Evolutionary conservation across 768 basidiomycete genomes (phyloP).

Genomic region (Pleurotus sapidus): DNA sequence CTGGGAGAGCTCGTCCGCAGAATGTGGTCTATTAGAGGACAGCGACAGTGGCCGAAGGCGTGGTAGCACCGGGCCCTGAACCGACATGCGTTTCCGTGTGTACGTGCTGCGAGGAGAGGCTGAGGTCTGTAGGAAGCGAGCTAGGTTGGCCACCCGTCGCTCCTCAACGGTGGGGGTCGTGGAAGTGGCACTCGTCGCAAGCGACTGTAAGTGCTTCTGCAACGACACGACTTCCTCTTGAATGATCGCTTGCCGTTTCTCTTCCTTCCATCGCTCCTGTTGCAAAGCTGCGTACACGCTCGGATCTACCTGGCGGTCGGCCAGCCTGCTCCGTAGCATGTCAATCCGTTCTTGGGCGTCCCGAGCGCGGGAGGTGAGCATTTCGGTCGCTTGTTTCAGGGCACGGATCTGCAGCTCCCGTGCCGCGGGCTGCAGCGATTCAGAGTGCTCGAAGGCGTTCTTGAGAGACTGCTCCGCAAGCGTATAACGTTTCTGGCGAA

Average conservation of each 20-base stretch:
- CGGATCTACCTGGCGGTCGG: slow-evolving; percentile 28
- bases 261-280: slow-evolving; percentile 49
- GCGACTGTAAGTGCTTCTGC: slow-evolving; percentile 29
- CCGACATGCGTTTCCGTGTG: background rate
- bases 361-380: slow-evolving; percentile 39
- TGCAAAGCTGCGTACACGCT: slow-evolving; percentile 33
- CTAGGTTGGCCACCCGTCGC: background rate
- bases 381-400: slow-evolving; percentile 39
- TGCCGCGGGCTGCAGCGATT: slow-evolving; percentile 27
- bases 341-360: slow-evolving; percentile 38
- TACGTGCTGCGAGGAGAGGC: background rate
- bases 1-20: background rate
- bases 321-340: background rate
- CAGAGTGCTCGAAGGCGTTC: slow-evolving; percentile 27
- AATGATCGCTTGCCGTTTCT: slow-evolving; percentile 35
- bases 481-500: slow-evolving; percentile 37
- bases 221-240: slow-evolving; percentile 33
- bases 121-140: background rate
- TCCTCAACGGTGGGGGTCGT: background rate
- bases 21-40: background rate
- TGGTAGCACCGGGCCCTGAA: background rate
- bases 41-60: background rate
- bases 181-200: slow-evolving; percentile 10
- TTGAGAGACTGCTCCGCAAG: slow-evolving; percentile 41
- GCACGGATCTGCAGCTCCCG: slow-evolving; percentile 45